Conservation (phyloP, 1,284 basidiomycete genomes). For the Pseudozyma flocculosa region DNA sequence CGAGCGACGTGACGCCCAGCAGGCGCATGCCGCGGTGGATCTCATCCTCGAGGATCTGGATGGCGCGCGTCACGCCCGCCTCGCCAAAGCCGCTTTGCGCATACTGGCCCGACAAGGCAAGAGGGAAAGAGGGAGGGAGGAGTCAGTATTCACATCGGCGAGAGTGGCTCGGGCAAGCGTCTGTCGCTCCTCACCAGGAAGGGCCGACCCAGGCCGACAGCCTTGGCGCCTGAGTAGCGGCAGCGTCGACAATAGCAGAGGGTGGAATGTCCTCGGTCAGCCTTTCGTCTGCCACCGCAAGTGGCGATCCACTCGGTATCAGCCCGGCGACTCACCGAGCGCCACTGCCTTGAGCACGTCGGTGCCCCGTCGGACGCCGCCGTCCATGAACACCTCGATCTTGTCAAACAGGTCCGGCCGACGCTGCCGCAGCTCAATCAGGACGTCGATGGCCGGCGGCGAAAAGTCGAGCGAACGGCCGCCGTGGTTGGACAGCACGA, state of each 20-base stretch:
- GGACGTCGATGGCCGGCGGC: conserved; percentile 54
- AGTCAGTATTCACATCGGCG: no score
- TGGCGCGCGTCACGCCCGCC: conserved; percentile 74
- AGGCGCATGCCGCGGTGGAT: conserved; percentile 77
- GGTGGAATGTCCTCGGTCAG: no score
- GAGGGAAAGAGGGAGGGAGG: no score
- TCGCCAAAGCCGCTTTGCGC: conserved; percentile 87
- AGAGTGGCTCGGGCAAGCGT: no score
- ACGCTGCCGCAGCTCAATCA: conserved; percentile 69
- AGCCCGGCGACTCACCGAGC: conserved; percentile 67
- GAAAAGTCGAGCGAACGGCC: conserved; percentile 57
- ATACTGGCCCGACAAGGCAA: conserved; percentile 59
- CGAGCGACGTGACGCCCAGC: conserved; percentile 71
- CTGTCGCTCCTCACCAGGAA: conserved; percentile 70
- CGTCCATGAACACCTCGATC: conserved; percentile 81
- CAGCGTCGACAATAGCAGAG: no score
- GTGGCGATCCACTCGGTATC: no score
- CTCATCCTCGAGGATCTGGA: conserved; percentile 73
- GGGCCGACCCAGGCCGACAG: conserved; percentile 82
- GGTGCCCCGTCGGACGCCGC: conserved; percentile 74
- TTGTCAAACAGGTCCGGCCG: conserved; percentile 62
- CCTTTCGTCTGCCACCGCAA: no score
- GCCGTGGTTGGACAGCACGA: conserved; percentile 60
- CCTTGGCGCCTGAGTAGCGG: conserved; percentile 64
- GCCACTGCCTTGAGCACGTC: conserved; percentile 83